These are phyloP conservation scores for Cucurbita moschata DNA, from an alignment of 306 rosid genomes.

Conservation along the genomic window DNA sequence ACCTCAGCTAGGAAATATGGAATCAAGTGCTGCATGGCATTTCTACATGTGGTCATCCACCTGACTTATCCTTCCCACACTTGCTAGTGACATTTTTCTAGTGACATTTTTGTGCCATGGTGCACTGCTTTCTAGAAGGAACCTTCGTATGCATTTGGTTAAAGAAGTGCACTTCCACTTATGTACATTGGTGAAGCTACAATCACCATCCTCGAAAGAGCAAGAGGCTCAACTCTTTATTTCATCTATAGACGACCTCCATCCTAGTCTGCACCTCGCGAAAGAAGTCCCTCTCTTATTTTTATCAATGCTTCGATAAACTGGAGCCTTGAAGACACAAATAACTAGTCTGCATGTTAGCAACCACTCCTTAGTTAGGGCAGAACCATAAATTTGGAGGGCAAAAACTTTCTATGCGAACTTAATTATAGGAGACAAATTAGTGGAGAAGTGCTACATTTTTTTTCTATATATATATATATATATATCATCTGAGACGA, in stretches of 20 bases:
- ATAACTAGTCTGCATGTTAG: not conserved
- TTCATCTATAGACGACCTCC: not conserved
- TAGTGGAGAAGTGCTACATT: no score
- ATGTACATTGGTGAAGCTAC: not conserved
- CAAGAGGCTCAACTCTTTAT: not conserved
- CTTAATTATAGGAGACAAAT: not conserved
- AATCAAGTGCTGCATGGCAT: not conserved
- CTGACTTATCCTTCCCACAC: not conserved
- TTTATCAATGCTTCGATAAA: not conserved
- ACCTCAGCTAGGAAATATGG: not conserved
- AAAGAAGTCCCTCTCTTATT: not conserved
- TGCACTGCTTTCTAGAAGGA: not conserved
- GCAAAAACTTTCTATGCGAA: not conserved
- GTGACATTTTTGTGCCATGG: not conserved
- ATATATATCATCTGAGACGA: not conserved
- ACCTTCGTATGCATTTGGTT: not conserved
- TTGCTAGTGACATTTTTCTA: not conserved
- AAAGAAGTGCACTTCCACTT: not conserved
- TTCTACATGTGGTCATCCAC: not conserved
- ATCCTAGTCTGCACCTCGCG: not conserved
- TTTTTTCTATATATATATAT: no score
- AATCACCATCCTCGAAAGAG: not conserved
- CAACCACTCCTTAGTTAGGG: not conserved
- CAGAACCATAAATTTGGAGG: not conserved
- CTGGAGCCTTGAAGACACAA: not conserved